Conservation (phyloP, 1,284 basidiomycete species). For the Rugosomyces carneus region DNA sequence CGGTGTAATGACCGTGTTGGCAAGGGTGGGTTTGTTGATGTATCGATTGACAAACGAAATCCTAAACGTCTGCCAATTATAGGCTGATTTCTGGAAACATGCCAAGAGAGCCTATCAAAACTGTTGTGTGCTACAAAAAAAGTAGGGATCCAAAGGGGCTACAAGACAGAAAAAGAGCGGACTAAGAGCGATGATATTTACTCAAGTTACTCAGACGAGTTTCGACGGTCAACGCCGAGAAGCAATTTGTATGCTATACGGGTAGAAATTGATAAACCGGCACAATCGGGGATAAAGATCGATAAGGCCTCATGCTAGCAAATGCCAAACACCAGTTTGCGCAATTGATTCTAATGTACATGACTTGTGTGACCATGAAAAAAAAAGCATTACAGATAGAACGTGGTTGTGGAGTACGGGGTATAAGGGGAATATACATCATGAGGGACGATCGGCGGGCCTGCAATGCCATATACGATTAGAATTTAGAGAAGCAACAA, state of each 20-base stretch:
- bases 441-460: background rate
- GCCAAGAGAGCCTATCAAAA: background rate
- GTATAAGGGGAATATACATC: background rate
- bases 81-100: background rate
- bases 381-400: conserved; percentile 4
- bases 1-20: background rate
- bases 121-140: no score
- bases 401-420: background rate
- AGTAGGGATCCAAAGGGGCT: background rate
- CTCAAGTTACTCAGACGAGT: background rate
- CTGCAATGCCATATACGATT: background rate
- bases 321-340: background rate
- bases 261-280: background rate
- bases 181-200: background rate
- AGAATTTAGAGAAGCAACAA: background rate
- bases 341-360: conserved; percentile 1
- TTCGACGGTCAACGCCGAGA: background rate
- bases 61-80: conserved; percentile 1
- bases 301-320: background rate
- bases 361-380: background rate
- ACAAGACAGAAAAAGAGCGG: background rate
- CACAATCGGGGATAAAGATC: conserved; percentile 3
- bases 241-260: background rate
- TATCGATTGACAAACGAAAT: background rate
- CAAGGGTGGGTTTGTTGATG: background rate